These are phyloP conservation scores for Abortiporus biennis DNA, from an alignment of 1,284 basidiomycete genomes.

Conservation along the genomic window DNA sequence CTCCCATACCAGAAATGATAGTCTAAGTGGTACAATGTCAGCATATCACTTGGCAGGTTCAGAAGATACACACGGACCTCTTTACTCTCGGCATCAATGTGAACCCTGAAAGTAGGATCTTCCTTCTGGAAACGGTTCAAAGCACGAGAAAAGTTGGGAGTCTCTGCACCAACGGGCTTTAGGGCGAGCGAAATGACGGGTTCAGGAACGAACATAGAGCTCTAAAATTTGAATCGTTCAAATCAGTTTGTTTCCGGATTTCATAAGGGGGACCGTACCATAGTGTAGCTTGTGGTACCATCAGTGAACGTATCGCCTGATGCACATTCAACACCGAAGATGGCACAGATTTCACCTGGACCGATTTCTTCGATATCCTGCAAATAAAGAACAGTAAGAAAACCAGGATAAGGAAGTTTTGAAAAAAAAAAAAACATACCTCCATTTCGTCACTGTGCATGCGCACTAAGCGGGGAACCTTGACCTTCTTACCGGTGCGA, in stretches of 20 bases:
- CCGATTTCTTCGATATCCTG: constrained; percentile 92
- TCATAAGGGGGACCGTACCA: constrained; percentile 47
- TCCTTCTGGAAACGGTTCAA: constrained; percentile 99
- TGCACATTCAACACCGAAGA: constrained; percentile 98
- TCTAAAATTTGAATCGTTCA: constrained; percentile 40
- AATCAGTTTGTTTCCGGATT: neutral
- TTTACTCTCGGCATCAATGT: constrained; percentile 90
- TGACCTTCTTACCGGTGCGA: constrained; percentile 95
- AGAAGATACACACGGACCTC: constrained; percentile 49
- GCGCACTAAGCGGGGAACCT: constrained; percentile 94
- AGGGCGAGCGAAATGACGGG: constrained; percentile 97
- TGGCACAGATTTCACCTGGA: constrained; percentile 99
- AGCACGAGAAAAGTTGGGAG: constrained; percentile 94
- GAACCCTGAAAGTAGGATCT: constrained; percentile 98
- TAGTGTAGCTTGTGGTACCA: constrained; percentile 80
- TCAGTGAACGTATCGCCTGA: constrained; percentile 99
- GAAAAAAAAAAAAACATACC: constrained; percentile 32
- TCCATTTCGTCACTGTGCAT: constrained; percentile 99
- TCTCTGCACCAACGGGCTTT: constrained; percentile 88
- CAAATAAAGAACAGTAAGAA: no score
- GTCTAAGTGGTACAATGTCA: constrained; percentile 48
- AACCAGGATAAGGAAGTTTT: neutral
- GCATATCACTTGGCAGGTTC: neutral
- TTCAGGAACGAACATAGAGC: constrained; percentile 98
- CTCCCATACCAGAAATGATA: constrained; percentile 99